phyloP scores from a whole-genome alignment of 2,329 filamentous ascomycete genomes.

The Thelonectria rubi region DNA sequence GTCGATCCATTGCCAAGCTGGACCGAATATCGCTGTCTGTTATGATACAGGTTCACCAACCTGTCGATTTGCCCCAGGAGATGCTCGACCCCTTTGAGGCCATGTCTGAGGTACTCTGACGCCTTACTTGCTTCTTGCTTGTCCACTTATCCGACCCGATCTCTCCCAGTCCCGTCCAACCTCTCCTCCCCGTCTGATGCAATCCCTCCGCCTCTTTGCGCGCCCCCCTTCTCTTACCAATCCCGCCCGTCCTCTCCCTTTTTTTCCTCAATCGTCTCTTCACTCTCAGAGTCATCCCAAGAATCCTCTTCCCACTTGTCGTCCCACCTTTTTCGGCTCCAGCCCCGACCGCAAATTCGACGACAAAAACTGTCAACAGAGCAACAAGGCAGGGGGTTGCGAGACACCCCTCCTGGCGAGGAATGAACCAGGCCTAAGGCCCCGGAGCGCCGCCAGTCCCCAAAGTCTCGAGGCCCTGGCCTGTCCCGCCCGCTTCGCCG shows the following conservation, averaged over 20 bases:
- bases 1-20: too few relatives aligned
- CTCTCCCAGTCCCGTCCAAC: not conserved
- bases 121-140: too few relatives aligned
- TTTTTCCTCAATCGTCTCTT: slow-evolving; percentile 16
- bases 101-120: too few relatives aligned
- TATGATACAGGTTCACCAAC: too few relatives aligned
- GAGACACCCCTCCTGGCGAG: slow-evolving; percentile 27
- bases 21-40: not conserved
- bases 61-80: too few relatives aligned
- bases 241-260: slow-evolving; percentile 7
- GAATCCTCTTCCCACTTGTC: slow-evolving; percentile 17
- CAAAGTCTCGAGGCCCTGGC: slow-evolving; percentile 27
- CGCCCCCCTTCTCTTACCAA: not conserved
- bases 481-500: slow-evolving; percentile 19
- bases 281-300: slow-evolving; percentile 2
- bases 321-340: slow-evolving; percentile 8
- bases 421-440: slow-evolving; percentile 25
- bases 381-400: slow-evolving; percentile 27
- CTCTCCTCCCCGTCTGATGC: not conserved
- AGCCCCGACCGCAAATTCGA: slow-evolving; percentile 19
- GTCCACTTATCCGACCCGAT: not conserved
- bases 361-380: not conserved
- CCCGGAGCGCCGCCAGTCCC: slow-evolving; percentile 30
- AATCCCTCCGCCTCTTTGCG: not conserved
- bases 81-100: too few relatives aligned